Conservation (phyloP, 768 basidiomycete genomes). For the Pisolithus orientalis region DNA sequence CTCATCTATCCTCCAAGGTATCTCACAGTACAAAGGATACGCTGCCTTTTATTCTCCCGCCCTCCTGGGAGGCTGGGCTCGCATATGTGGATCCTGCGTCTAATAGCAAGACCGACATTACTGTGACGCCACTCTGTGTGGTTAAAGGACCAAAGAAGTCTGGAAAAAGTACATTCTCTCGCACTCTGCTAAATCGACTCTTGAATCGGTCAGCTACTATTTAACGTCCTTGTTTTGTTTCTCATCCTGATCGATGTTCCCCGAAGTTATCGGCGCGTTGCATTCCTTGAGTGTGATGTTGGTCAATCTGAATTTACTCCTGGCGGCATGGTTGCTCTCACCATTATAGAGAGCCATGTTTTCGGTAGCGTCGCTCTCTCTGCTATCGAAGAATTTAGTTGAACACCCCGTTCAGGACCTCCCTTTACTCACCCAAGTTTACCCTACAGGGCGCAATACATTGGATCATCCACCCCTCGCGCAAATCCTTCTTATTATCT, state of each 20-base stretch:
- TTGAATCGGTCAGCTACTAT: constrained; percentile 39
- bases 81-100: not conserved
- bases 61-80: constrained; percentile 31
- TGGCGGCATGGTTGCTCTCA: constrained; percentile 78
- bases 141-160: constrained; percentile 82
- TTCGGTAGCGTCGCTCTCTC: constrained; percentile 48
- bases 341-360: constrained; percentile 56
- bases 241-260: not conserved
- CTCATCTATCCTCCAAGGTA: constrained; percentile 13
- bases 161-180: constrained; percentile 87
- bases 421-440: constrained; percentile 78
- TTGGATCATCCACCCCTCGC: constrained; percentile 74
- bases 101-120: constrained; percentile 9
- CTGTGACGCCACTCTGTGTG: constrained; percentile 40
- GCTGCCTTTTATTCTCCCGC: constrained; percentile 29
- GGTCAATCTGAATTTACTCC: constrained; percentile 94
- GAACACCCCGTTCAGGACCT: constrained; percentile 49
- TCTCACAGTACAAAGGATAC: constrained; percentile 22
- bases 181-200: constrained; percentile 66
- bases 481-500: constrained; percentile 75
- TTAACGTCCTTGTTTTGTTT: not conserved
- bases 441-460: constrained; percentile 71
- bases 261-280: constrained; percentile 68
- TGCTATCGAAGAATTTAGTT: not conserved
- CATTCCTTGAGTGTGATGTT: constrained; percentile 87